These are phyloP conservation scores for Papilionanthe hybrid DNA, from an alignment of 116 monocot genomes.

Conservation along the genomic window DNA sequence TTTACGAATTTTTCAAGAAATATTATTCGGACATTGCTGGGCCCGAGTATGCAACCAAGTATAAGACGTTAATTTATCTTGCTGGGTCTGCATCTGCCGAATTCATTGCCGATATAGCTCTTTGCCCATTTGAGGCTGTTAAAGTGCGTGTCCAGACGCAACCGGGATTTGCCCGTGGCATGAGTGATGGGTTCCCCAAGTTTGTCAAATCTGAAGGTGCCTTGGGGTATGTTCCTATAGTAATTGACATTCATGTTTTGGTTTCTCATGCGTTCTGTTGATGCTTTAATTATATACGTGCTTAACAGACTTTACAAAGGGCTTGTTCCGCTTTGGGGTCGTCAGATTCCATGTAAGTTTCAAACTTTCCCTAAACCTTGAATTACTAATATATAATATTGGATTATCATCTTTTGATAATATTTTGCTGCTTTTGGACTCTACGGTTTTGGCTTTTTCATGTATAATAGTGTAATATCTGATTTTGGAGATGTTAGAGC, in stretches of 20 bases:
- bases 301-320: slow-evolving; percentile 22
- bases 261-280: neutral
- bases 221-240: slow-evolving; percentile 14
- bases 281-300: neutral
- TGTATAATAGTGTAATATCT: neutral
- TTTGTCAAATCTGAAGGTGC: slow-evolving; percentile 33
- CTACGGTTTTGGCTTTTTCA: neutral
- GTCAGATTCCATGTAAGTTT: slow-evolving; percentile 26
- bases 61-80: slow-evolving; percentile 40
- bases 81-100: slow-evolving; percentile 46
- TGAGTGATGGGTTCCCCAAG: slow-evolving; percentile 34
- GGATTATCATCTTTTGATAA: too few relatives aligned
- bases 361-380: neutral
- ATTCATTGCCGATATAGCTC: slow-evolving; percentile 41
- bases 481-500: neutral
- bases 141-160: slow-evolving; percentile 43
- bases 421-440: neutral
- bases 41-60: slow-evolving; percentile 33
- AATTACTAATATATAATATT: neutral
- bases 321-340: slow-evolving; percentile 27
- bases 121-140: slow-evolving; percentile 39
- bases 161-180: slow-evolving; percentile 35
- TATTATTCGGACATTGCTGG: slow-evolving; percentile 41
- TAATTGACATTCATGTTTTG: neutral
- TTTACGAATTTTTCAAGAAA: slow-evolving; percentile 44